These are phyloP conservation scores for Penicillium sp. DNA, from an alignment of 2,329 filamentous ascomycete genomes.

Conservation along the genomic window DNA sequence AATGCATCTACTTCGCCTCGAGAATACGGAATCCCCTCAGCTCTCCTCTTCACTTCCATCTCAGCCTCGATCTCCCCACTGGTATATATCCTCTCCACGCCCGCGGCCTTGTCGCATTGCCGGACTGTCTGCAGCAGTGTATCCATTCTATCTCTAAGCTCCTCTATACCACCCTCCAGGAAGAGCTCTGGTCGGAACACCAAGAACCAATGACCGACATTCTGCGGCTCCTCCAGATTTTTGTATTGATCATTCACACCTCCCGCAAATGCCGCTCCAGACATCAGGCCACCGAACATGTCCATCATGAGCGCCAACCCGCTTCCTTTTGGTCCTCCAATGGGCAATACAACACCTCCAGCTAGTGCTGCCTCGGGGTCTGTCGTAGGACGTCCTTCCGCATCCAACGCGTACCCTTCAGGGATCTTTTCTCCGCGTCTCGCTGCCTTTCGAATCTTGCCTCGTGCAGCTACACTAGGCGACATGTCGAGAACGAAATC, in stretches of 20 bases:
- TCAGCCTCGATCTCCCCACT: slow-evolving; percentile 6
- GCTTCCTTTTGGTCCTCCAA: slow-evolving; percentile 17
- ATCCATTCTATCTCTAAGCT: slow-evolving; percentile 4
- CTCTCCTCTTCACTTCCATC: neutral
- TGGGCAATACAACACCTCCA: slow-evolving; percentile 19
- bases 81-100: slow-evolving; percentile 1
- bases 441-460: slow-evolving; percentile 23
- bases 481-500: slow-evolving; percentile 24
- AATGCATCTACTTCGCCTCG: neutral
- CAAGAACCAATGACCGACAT: slow-evolving; percentile 11
- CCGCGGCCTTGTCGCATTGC: neutral
- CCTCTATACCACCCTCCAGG: neutral
- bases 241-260: slow-evolving; percentile 11
- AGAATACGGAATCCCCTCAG: slow-evolving; percentile 1
- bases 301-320: slow-evolving; percentile 17
- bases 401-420: slow-evolving; percentile 21
- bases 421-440: slow-evolving; percentile 23
- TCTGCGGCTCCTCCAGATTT: slow-evolving; percentile 4
- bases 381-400: slow-evolving; percentile 19
- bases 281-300: slow-evolving; percentile 9
- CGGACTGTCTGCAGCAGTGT: neutral
- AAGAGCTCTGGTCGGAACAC: slow-evolving; percentile 7
- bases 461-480: slow-evolving; percentile 21
- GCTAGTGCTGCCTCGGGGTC: slow-evolving; percentile 20
- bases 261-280: slow-evolving; percentile 6